Evolutionary conservation across 2,329 filamentous ascomycete species (phyloP).

Genomic region (Trichoderma semiorbis): DNA sequence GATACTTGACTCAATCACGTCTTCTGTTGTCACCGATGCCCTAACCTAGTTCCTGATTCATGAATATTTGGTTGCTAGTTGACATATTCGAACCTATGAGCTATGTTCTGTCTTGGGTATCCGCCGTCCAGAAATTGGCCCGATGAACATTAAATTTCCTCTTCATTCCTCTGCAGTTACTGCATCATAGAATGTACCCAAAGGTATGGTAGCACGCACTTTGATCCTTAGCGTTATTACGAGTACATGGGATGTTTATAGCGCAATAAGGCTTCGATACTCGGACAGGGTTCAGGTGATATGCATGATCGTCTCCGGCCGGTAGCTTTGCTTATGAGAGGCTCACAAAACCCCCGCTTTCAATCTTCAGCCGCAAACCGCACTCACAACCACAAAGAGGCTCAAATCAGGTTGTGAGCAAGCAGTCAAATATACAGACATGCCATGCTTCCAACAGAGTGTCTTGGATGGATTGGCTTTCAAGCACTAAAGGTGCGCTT

Average conservation of each 20-base stretch:
- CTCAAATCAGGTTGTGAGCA: background rate
- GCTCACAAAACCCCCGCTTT: background rate
- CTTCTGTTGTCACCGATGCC: background rate
- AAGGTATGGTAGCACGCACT: background rate
- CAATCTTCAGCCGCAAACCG: background rate
- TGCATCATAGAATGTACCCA: background rate
- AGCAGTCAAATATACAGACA: background rate
- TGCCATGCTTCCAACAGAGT: conserved; percentile 10
- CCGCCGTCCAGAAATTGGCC: background rate
- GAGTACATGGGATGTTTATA: background rate
- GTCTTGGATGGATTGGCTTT: conserved; percentile 6
- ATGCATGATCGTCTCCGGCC: background rate
- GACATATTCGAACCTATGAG: background rate
- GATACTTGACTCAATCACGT: background rate
- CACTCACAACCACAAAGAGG: background rate
- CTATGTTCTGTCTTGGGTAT: background rate
- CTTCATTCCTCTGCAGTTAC: background rate
- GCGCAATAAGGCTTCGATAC: background rate
- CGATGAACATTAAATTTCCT: background rate
- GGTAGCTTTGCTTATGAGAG: background rate
- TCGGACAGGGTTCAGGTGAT: background rate
- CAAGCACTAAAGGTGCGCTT: conserved; percentile 11
- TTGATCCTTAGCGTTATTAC: background rate
- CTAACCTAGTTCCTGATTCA: background rate
- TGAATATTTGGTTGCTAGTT: background rate